A percentile compares a stretch with the other conserved stretches of the same genome.
Conservation (phyloP, 2,329 filamentous ascomycete species). For the Fusarium paranaense region DNA sequence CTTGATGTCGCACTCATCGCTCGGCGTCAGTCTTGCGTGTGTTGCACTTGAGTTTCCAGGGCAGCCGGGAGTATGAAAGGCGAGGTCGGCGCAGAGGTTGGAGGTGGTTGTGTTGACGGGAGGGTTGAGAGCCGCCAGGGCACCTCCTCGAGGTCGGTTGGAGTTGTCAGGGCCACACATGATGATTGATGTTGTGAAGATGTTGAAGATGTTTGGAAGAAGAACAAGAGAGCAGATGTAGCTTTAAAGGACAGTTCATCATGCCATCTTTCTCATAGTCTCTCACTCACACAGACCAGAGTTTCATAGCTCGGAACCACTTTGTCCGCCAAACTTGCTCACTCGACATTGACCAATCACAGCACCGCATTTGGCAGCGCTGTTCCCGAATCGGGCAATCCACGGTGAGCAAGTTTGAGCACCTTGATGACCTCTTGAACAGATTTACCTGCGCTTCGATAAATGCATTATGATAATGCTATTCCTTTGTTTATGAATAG, state of each 20-base stretch:
- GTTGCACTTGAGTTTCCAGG: conserved; percentile 54
- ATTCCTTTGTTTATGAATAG: background rate
- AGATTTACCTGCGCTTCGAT: conserved; percentile 12
- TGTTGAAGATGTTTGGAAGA: background rate
- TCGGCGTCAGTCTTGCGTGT: conserved; percentile 55
- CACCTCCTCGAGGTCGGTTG: conserved; percentile 57
- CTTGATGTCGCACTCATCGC: conserved; percentile 28
- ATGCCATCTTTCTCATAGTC: conserved; percentile 32
- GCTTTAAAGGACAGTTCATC: background rate
- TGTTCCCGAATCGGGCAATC: conserved; percentile 44
- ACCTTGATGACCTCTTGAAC: conserved; percentile 34
- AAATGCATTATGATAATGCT: background rate
- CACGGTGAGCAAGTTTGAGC: conserved; percentile 45
- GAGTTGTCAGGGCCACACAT: conserved; percentile 61
- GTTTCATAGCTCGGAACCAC: background rate
- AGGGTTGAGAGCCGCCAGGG: conserved; percentile 57
- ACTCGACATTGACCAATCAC: conserved; percentile 46
- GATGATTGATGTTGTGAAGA: conserved; percentile 4
- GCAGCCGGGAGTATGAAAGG: conserved; percentile 57
- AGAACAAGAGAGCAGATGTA: background rate
- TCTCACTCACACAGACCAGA: conserved; percentile 10
- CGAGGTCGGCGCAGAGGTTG: conserved; percentile 51
- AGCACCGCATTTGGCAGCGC: conserved; percentile 17
- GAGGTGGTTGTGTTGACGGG: conserved; percentile 28
- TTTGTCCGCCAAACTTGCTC: conserved; percentile 35